Base-by-base conservation (phyloP, 1,139 yeast species). In the Suhomyces wounanorum region DNA sequence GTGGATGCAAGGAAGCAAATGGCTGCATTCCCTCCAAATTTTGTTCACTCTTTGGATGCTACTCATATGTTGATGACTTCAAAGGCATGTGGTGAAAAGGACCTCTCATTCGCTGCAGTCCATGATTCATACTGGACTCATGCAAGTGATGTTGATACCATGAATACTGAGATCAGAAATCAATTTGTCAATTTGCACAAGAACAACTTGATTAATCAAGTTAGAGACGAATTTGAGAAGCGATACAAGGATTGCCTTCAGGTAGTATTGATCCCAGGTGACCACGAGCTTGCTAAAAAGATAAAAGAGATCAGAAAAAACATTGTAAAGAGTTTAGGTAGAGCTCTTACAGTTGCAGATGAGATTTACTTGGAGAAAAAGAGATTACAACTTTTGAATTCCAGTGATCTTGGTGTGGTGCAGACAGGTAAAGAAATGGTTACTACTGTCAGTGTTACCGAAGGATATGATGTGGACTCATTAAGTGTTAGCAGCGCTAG, bases 111-210 rank as follows among this genome's bases (percentile, higher is more conserved):
- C 76, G 97, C 99, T 0, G 86, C 98, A 0, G 99, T 94, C 33
- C 99, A 94, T 69, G 99, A 94, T 68, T 92, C 98, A 1, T 94
- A 89, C 67, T 94, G 99, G 99, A 91, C 99, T 0, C 99, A 95
- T 68, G 97, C 99, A 0, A 75, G 83, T 40, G 95, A 89, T 64
- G 84, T 94, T 33, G 87, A 85, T 56, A 65, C 61, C 8, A 87
- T 94, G 95, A 90, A 86, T 66, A 63, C 61, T n/a, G 73, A 80
- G 45, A 74, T 94, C 55, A 82, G 99, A 64, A 84, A 87, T 40
- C 85, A 89, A 53, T 94, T 94, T 68, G 87, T 94, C 54, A 73
- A 79, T 45, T 75, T 94, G 53, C 98, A 94, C 67, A 81, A 81
- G 52, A 84, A 81, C 28, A 85, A 91, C 67, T 74, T 92, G 60